These are phyloP conservation scores for Tetrapisispora pingtungensis DNA, from an alignment of 805 yeast genomes.

Conservation along the genomic window DNA sequence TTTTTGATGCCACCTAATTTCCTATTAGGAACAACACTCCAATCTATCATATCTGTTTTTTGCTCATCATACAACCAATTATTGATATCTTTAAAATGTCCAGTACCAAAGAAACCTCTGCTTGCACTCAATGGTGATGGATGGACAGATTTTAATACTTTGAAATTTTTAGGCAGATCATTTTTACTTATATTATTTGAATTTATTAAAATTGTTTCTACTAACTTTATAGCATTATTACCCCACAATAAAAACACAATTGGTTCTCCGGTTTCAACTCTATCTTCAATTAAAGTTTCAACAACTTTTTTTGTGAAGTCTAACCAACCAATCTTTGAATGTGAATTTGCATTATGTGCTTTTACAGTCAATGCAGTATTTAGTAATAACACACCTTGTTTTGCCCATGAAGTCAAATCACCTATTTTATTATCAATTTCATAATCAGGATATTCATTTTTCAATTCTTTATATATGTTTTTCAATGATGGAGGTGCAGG, in stretches of 20 bases:
- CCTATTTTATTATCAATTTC: constrained; percentile 39
- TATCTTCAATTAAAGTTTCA: constrained; percentile 39
- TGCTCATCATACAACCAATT: constrained; percentile 50
- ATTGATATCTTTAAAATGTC: constrained; percentile 67
- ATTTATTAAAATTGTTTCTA: constrained; percentile 31
- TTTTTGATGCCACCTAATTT: constrained; percentile 15
- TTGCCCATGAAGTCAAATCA: constrained; percentile 73
- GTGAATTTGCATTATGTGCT: constrained; percentile 91
- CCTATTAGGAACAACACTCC: constrained; percentile 40
- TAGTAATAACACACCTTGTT: constrained; percentile 75
- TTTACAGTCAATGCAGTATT: constrained; percentile 86
- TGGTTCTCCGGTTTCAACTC: constrained; percentile 38
- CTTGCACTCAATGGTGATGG: constrained; percentile 93
- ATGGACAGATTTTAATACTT: constrained; percentile 68
- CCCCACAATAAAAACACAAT: constrained; percentile 80
- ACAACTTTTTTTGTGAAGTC: constrained; percentile 69
- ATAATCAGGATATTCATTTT: constrained; percentile 66
- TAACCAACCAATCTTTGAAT: constrained; percentile 89
- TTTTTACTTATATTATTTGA: constrained; percentile 11
- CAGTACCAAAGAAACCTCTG: constrained; percentile 65
- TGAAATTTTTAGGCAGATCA: constrained; percentile 25
- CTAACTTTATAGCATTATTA: constrained; percentile 55
- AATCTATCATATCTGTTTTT: constrained; percentile 44
- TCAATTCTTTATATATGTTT: constrained; percentile 75
- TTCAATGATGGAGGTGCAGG: constrained; percentile 80